Evolutionary conservation across 805 yeast genomes (phyloP), one percentile per base, ranked within the genome.

Genomic region (Kodamaea kaohsiungensis): DNA sequence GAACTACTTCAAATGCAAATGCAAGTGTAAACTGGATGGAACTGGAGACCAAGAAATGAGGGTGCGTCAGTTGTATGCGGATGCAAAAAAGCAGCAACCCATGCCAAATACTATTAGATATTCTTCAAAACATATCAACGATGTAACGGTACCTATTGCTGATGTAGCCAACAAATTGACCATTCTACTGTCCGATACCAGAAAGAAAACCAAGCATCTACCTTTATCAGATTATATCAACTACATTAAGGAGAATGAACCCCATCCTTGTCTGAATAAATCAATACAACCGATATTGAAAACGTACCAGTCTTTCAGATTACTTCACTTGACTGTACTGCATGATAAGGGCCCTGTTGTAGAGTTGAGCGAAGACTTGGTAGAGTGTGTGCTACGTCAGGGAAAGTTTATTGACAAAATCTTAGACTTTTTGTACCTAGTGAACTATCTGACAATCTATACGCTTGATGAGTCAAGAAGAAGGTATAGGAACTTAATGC

Each of bases 301-400:
- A 10, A 49, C 46, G 42, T 43, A 56, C 49, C 17, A 52, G 39
- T n/a, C 42, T 17, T 10, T 39, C 42, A 42, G 27, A n/a, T 45
- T 57, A 51, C 39, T 61, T 4, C 52, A 54, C 51, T 17, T 43
- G 7, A 55, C 59, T 15, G 27, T 49, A 63, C 27, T 22, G 25
- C 15, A 15, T 2, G 25, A 12, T 5, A 9, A 7, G 54, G 30
- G 35, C 3, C 17, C 22, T 5, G 49, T 33, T 2, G 17, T 43
- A 12, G 53, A 51, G 17, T 27, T 61, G 4, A 43, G 52, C 6
- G 70, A 63, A 43, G 70, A 68, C 47, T 57, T 68, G 40, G 70
- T 66, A 7, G 65, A 64, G 1, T 61, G 62, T 51, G 62, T 65
- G 9, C 7, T 59, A 13, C 43, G 67, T 18, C 70, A 66, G 51